Percentiles rank a stretch among this genome's conserved stretches.
phyloP scores from a whole-genome alignment of 768 basidiomycete species.

The Pleurotus ostreatus region DNA sequence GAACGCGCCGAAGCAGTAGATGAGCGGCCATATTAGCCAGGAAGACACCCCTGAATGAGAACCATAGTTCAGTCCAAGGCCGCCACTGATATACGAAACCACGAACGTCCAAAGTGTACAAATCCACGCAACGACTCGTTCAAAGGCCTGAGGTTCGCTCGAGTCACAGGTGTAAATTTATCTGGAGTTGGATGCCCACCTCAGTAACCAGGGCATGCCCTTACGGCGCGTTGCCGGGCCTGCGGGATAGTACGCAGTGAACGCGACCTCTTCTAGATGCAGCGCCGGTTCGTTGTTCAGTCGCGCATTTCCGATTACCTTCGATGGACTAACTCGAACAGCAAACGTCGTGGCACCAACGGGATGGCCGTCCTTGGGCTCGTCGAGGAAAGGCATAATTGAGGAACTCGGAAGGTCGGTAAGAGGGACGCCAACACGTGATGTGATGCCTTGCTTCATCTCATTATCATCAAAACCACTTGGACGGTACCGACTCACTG shows the following conservation, averaged over 20 bases:
- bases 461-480: too few relatives aligned
- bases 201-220: slow-evolving; percentile 54
- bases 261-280: slow-evolving; percentile 56
- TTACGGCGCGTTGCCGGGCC: slow-evolving; percentile 17
- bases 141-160: slow-evolving; percentile 32
- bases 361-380: slow-evolving; percentile 40
- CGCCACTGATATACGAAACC: slow-evolving; percentile 2
- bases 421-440: not conserved
- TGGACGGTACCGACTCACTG: too few relatives aligned
- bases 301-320: slow-evolving; percentile 35
- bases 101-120: slow-evolving; percentile 41
- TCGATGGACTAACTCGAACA: slow-evolving; percentile 33
- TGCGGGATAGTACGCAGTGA: slow-evolving; percentile 65
- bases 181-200: slow-evolving; percentile 32
- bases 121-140: slow-evolving; percentile 44
- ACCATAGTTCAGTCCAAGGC: not conserved
- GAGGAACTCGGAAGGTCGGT: not conserved
- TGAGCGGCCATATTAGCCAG: slow-evolving; percentile 46
- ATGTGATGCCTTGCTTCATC: too few relatives aligned
- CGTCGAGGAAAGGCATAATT: slow-evolving; percentile 42
- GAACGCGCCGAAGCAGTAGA: slow-evolving; percentile 46
- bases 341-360: slow-evolving; percentile 60
- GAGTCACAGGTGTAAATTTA: not conserved
- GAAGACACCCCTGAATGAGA: slow-evolving; percentile 25
- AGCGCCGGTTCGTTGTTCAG: slow-evolving; percentile 39